phyloP scores from a whole-genome alignment of 805 yeast species.

The Starmerella etchellsii region DNA sequence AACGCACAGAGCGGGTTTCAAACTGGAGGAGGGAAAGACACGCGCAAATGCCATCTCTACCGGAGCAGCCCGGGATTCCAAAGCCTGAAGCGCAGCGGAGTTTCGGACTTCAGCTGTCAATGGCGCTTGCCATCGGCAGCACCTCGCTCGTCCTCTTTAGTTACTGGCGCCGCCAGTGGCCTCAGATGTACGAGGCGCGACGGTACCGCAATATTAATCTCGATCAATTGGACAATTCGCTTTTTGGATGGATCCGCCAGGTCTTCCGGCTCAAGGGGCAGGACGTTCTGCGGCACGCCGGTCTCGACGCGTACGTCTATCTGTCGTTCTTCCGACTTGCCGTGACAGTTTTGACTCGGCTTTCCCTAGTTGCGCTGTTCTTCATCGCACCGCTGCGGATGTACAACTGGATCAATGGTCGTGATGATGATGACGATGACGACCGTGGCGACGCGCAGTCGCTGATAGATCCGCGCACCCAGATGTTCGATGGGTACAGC shows the following conservation, averaged over 20 bases:
- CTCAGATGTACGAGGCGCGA: conserved; percentile 76
- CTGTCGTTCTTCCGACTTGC: conserved; percentile 83
- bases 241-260: conserved; percentile 73
- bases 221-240: conserved; percentile 40
- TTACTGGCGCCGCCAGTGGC: conserved; percentile 56
- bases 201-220: conserved; percentile 40
- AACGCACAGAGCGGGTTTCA: no score
- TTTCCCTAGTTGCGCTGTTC: conserved; percentile 56
- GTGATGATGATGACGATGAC: conserved; percentile 37
- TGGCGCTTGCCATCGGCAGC: conserved; percentile 57
- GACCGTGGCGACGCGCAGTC: background rate
- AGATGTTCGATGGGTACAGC: conserved; percentile 32
- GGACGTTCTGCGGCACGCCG: conserved; percentile 77
- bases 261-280: conserved; percentile 54
- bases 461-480: conserved; percentile 3
- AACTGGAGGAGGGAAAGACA: no score
- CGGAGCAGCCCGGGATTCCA: conserved; percentile 12
- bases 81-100: conserved; percentile 34
- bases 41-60: no score
- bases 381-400: conserved; percentile 77
- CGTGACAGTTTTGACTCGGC: conserved; percentile 49
- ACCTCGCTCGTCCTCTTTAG: conserved; percentile 60
- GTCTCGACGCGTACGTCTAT: conserved; percentile 87
- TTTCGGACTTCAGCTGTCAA: conserved; percentile 60
- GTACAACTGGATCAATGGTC: conserved; percentile 59